Evolutionary conservation across 805 yeast species (phyloP), one percentile per base, ranked within the genome.

Genomic region (Peterozyma xylosa): DNA sequence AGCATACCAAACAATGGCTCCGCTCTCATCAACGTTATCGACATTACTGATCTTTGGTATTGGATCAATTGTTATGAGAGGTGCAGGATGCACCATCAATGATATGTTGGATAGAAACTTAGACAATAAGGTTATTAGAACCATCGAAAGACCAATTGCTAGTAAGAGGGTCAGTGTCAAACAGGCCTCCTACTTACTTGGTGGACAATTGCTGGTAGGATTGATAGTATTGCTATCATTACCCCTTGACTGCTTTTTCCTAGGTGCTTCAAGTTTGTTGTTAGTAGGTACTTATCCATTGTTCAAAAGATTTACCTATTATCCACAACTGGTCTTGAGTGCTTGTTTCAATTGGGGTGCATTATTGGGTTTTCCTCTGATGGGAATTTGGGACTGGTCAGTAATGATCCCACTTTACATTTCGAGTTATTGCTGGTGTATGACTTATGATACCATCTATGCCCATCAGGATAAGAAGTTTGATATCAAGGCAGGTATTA

Each of bases 81-180:
- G 98, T 27, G 97, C 96, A 1, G 99, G 99, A 0, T 93, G 99
- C 60, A 90, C 96, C 0, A 82, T 93, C 44, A 93, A 93, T 59
- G 99, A 93, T 62, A 69, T 91, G 38, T 69, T 82, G 58, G 99
- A 93, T 59, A 69, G 88, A 42, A 72, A 91, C 47, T 68, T 90
- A 40, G 99, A 93, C 56, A 71, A 74, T 50, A 76, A 88, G 60
- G 99, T 93, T 3, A 83, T 84, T 9, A 74, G 99, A 50, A 91
- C 98, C 2, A 76, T 81, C 41, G 87, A 82, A 56, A 71, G 99
- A 55, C 99, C 99, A n/a, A 73, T 93, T 40, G 90, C 99, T 0
- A 78, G 95, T 33, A 91, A 95, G 0, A 70, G 90, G 49, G 89
- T 93, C 15, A 56, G 82, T 1, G 75, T 77, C 9, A 71, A 70